These are phyloP conservation scores for Trypanosomatidae sp. DNA, from an alignment of 208 protist species.

Conservation along the genomic window DNA sequence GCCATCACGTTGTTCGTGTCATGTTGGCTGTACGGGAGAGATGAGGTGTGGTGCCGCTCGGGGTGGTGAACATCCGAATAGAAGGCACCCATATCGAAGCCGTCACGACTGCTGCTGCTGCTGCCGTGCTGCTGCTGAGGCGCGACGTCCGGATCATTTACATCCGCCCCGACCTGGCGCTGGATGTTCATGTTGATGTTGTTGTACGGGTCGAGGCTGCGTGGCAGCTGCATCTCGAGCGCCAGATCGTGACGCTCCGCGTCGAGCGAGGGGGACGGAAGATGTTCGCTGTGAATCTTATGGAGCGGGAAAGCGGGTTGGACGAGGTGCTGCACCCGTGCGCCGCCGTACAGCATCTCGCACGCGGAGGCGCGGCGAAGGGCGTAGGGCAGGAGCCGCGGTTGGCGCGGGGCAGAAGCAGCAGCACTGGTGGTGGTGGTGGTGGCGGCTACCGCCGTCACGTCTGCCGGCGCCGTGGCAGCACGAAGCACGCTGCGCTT, in stretches of 20 bases:
- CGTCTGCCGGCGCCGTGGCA: too few species aligned
- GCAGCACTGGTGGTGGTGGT: too few species aligned
- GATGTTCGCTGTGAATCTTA: slow-evolving; percentile 51
- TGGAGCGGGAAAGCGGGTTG: slow-evolving; percentile 51
- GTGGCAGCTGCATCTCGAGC: slow-evolving; percentile 68
- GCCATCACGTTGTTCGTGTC: slow-evolving; percentile 72
- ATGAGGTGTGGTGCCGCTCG: slow-evolving; percentile 65
- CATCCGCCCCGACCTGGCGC: slow-evolving; percentile 27
- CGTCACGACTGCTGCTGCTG: slow-evolving; percentile 6
- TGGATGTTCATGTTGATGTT: slow-evolving; percentile 33
- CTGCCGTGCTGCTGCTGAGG: not conserved
- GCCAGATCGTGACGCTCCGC: slow-evolving; percentile 55
- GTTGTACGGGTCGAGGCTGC: slow-evolving; percentile 31
- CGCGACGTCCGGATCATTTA: not conserved
- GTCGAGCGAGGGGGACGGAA: slow-evolving; percentile 52
- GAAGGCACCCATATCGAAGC: slow-evolving; percentile 44
- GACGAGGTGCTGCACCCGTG: slow-evolving; percentile 58
- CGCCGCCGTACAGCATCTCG: slow-evolving; percentile 84
- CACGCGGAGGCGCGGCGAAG: slow-evolving; percentile 57
- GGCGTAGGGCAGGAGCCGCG: slow-evolving; percentile 63
- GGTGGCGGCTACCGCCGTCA: too few species aligned
- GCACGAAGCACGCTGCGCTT: too few species aligned
- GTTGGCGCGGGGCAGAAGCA: not conserved
- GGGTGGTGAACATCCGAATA: slow-evolving; percentile 40
- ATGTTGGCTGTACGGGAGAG: slow-evolving; percentile 35